These are phyloP conservation scores for Trichosporon asahii DNA, from an alignment of 1,284 basidiomycete genomes.

Conservation along the genomic window DNA sequence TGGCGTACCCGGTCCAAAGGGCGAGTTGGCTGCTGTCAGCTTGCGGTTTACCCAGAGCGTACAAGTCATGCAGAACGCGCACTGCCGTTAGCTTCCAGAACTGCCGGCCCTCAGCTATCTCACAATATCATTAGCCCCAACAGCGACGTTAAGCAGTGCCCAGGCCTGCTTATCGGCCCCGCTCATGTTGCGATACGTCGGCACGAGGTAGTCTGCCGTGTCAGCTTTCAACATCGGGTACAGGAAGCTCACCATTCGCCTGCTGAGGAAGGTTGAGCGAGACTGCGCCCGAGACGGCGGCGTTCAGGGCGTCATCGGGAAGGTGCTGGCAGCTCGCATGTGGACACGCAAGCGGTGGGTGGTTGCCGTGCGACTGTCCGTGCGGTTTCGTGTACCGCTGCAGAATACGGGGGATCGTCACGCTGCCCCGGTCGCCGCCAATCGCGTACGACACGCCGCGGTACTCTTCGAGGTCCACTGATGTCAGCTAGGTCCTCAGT, in stretches of 20 bases:
- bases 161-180: constrained; percentile 33
- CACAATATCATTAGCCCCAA: constrained; percentile 52
- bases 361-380: constrained; percentile 33
- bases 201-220: constrained; percentile 43
- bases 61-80: constrained; percentile 49
- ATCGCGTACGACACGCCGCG: constrained; percentile 50
- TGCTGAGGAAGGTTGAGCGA: constrained; percentile 33
- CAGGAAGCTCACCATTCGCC: constrained; percentile 32
- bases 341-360: constrained; percentile 30
- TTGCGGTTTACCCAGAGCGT: not conserved
- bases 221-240: constrained; percentile 1
- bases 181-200: constrained; percentile 32
- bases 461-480: constrained; percentile 40
- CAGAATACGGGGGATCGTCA: constrained; percentile 46
- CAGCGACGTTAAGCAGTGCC: constrained; percentile 50
- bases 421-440: constrained; percentile 43
- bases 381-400: constrained; percentile 29
- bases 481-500: constrained; percentile 1
- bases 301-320: constrained; percentile 41
- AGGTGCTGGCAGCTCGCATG: constrained; percentile 27
- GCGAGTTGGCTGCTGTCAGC: constrained; percentile 29
- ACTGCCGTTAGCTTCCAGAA: constrained; percentile 29
- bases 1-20: constrained; percentile 35
- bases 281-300: constrained; percentile 39
- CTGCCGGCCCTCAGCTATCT: constrained; percentile 19